Evolutionary conservation across 352 stramenopile species (phyloP), one percentile per base, ranked within the genome.

Genomic region (Globisporangium abappressorium): DNA sequence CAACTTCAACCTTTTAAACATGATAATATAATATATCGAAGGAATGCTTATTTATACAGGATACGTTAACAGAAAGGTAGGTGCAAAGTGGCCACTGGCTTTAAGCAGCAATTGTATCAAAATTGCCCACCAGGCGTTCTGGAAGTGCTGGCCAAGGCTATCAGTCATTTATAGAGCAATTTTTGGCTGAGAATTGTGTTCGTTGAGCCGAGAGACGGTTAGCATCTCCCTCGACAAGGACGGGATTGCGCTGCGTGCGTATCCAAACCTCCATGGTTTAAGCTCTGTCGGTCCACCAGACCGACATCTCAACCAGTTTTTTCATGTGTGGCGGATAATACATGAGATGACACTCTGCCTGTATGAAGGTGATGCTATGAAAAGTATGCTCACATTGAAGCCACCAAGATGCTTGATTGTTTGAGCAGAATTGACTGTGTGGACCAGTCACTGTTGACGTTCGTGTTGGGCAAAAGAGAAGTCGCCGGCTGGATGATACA

Each of bases 201-300:
- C 87, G 89, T 95, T 97, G 89, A 97, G 84, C 87, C 89, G 89
- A 97, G 89, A 97, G 89, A 97, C 76, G 86, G 87, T 97, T 97
- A 97, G 89, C 89, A 97, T 97, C 89, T 96, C 87, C 89, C 89
- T 97, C 88, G 89, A 94, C 89, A 97, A 97, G 89, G 87, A 97
- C 89, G 89, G 87, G 89, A 97, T 91, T 93, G 81, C 85, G 81
- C 81, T 70, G 57, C 63, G 34, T 78, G 84, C 82, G 87, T 88
- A 93, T 90, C 80, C 82, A 91, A 91, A 72, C 64, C 70, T 81
- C 64, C 63, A 81, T 90, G 86, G 85, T 93, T 93, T 92, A 93
- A 93, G 87, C 85, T 90, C 79, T 94, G 87, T 82, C 65, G 57
- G 63, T 62, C 49, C 20, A 53, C 26, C 7, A 26, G 26, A 20